phyloP scores from a whole-genome alignment of 2,329 filamentous ascomycete species.

The Sporothrix luriei region DNA sequence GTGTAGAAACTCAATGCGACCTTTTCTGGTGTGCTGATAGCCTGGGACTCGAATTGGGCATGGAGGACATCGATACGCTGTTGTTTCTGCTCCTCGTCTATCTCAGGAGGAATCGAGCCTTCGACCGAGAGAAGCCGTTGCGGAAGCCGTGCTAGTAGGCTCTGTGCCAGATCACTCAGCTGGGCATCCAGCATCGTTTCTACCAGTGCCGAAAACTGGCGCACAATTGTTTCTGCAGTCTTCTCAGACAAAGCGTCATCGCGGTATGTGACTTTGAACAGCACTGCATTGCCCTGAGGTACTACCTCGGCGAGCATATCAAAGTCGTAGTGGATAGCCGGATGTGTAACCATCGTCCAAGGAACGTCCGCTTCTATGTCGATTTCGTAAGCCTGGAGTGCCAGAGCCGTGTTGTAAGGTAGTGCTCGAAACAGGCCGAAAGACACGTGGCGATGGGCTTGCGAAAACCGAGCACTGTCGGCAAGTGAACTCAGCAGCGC shows the following conservation, averaged over 20 bases:
- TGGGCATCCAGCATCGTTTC: slow-evolving; percentile 31
- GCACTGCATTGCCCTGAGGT: slow-evolving; percentile 26
- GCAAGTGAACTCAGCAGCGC: background rate
- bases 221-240: slow-evolving; percentile 34
- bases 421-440: slow-evolving; percentile 40
- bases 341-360: slow-evolving; percentile 32
- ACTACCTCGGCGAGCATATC: slow-evolving; percentile 35
- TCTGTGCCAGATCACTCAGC: slow-evolving; percentile 32
- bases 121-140: slow-evolving; percentile 28
- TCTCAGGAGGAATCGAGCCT: background rate
- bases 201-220: slow-evolving; percentile 36
- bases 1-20: slow-evolving; percentile 35
- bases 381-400: slow-evolving; percentile 41
- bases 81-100: slow-evolving; percentile 7
- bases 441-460: slow-evolving; percentile 38
- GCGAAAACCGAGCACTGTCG: slow-evolving; percentile 27
- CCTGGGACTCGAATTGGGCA: slow-evolving; percentile 38
- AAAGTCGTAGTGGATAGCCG: slow-evolving; percentile 36
- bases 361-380: slow-evolving; percentile 10
- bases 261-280: slow-evolving; percentile 35
- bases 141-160: slow-evolving; percentile 32
- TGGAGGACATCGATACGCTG: slow-evolving; percentile 37
- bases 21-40: slow-evolving; percentile 33
- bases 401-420: slow-evolving; percentile 45
- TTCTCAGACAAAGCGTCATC: slow-evolving; percentile 33